Conservation (phyloP, 2,329 filamentous ascomycete genomes). For the Curvularia sp. region DNA sequence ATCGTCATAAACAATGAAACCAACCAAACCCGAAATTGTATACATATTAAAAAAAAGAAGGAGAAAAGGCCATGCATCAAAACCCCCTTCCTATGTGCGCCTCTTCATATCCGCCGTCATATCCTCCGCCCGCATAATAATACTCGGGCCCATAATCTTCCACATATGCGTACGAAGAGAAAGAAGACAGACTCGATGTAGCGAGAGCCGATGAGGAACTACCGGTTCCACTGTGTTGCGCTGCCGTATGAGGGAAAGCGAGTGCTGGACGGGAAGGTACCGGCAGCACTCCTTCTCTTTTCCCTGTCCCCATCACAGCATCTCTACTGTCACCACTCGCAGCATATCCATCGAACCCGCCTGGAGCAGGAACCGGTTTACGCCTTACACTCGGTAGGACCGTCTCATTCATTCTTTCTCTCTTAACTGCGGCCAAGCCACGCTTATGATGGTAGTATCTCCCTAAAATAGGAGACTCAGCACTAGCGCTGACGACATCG, state of each 20-base stretch:
- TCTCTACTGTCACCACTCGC: neutral
- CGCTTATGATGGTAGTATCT: constrained; percentile 9
- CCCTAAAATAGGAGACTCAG: constrained; percentile 34
- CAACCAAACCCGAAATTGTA: neutral
- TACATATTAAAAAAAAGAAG: neutral
- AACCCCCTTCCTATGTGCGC: neutral
- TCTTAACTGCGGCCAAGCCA: neutral
- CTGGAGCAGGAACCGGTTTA: constrained; percentile 32
- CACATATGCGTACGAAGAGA: constrained; percentile 31
- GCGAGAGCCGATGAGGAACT: constrained; percentile 37
- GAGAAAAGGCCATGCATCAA: constrained; percentile 7
- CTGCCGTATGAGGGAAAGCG: neutral
- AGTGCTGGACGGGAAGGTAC: neutral
- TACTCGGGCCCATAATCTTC: constrained; percentile 48
- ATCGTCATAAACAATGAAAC: constrained; percentile 3
- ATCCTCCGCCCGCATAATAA: neutral
- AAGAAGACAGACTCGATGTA: constrained; percentile 19
- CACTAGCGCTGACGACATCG: neutral
- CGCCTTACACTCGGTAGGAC: constrained; percentile 33
- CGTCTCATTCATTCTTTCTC: constrained; percentile 25
- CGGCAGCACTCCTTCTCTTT: too few relatives aligned
- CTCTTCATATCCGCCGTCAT: neutral
- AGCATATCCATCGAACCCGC: neutral
- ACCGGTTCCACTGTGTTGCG: constrained; percentile 29
- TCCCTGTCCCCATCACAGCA: neutral